phyloP scores from a whole-genome alignment of 495 filamentous ascomycete genomes.

The Halenospora varia region DNA sequence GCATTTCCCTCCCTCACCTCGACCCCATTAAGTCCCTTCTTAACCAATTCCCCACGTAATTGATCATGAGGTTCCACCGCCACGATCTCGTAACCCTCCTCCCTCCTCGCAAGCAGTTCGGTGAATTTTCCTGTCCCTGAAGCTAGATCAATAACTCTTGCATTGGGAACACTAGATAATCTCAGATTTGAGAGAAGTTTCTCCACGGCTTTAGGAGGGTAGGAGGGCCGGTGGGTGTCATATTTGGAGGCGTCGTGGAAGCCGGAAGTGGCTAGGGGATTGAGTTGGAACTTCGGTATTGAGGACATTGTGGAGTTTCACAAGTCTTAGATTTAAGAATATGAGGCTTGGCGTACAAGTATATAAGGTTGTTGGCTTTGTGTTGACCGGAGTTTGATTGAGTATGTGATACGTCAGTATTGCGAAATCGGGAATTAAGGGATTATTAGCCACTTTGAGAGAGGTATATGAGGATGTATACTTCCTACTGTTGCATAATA shows the following conservation, averaged over 20 bases:
- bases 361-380: too few relatives aligned
- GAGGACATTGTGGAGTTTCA: too few relatives aligned
- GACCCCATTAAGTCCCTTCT: constrained; percentile 47
- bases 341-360: too few relatives aligned
- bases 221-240: constrained; percentile 59
- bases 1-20: constrained; percentile 50
- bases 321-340: too few relatives aligned
- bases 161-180: constrained; percentile 35
- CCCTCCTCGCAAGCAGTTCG: constrained; percentile 46
- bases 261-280: constrained; percentile 28
- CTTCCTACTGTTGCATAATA: background rate
- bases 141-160: constrained; percentile 56
- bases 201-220: constrained; percentile 49
- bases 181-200: constrained; percentile 45
- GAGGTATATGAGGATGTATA: background rate
- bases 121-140: constrained; percentile 68
- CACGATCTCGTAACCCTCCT: constrained; percentile 49
- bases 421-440: background rate
- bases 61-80: constrained; percentile 59
- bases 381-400: too few relatives aligned
- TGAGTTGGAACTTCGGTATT: constrained; percentile 6
- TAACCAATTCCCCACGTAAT: constrained; percentile 53
- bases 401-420: background rate
- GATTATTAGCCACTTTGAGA: background rate
- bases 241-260: constrained; percentile 55